Evolutionary conservation across 495 filamentous ascomycete species (phyloP).

Genomic region (Podospora comata): DNA sequence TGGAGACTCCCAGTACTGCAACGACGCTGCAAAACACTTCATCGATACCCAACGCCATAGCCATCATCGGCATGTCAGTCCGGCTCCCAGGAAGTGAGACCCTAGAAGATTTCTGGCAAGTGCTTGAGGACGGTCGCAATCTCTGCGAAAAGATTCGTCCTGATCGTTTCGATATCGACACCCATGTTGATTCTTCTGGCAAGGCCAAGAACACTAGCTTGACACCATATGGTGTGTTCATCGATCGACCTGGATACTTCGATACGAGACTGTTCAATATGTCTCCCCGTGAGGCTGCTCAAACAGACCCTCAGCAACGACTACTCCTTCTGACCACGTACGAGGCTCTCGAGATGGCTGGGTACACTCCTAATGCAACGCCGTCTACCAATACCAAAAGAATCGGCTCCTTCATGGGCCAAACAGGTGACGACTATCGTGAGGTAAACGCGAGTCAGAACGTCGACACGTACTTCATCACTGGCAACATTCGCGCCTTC

Average conservation of each 20-base stretch:
- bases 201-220: slow-evolving; percentile 64
- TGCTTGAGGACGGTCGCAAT: slow-evolving; percentile 57
- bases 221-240: slow-evolving; percentile 75
- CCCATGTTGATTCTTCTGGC: slow-evolving; percentile 66
- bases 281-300: slow-evolving; percentile 76
- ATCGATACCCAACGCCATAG: slow-evolving; percentile 35
- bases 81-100: slow-evolving; percentile 58
- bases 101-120: slow-evolving; percentile 59
- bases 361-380: slow-evolving; percentile 69
- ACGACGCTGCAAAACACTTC: background rate
- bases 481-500: slow-evolving; percentile 77
- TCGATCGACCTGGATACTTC: slow-evolving; percentile 70
- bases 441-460: slow-evolving; percentile 81
- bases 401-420: slow-evolving; percentile 80
- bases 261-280: slow-evolving; percentile 82
- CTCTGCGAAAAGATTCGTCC: slow-evolving; percentile 53
- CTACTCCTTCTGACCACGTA: slow-evolving; percentile 73
- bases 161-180: slow-evolving; percentile 67
- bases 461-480: slow-evolving; percentile 86
- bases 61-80: slow-evolving; percentile 65
- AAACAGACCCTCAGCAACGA: slow-evolving; percentile 77
- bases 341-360: slow-evolving; percentile 79
- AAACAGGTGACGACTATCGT: slow-evolving; percentile 76
- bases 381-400: slow-evolving; percentile 71
- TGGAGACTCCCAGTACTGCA: background rate